These are phyloP conservation scores for Nidula niveotomentosa DNA, from an alignment of 1,284 basidiomycete species.

Conservation along the genomic window DNA sequence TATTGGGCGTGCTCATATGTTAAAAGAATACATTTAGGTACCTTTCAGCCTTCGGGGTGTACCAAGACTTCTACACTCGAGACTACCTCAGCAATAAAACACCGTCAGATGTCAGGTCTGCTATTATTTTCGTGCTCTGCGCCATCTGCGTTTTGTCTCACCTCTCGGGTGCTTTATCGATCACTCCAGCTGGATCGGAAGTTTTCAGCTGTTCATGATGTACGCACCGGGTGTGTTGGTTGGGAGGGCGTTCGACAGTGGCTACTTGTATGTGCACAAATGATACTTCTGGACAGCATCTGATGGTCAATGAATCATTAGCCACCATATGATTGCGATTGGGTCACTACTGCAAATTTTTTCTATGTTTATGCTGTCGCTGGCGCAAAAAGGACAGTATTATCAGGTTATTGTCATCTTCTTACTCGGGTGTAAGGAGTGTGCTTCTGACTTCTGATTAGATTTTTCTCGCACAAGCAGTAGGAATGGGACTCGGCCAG, in stretches of 20 bases:
- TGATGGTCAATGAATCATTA: conserved; percentile 11
- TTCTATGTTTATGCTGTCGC: conserved; percentile 41
- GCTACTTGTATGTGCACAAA: conserved; percentile 37
- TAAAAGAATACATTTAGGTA: conserved; percentile 20
- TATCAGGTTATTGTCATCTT: conserved; percentile 31
- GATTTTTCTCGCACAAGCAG: conserved; percentile 50
- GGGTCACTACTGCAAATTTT: conserved; percentile 35
- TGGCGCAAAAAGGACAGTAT: conserved; percentile 31
- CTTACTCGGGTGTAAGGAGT: not conserved
- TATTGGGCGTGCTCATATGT: not conserved
- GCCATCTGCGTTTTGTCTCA: not conserved
- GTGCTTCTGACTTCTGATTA: conserved; percentile 13
- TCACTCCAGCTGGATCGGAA: conserved; percentile 41
- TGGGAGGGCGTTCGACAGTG: conserved; percentile 40
- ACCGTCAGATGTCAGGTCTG: conserved; percentile 46
- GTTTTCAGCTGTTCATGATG: conserved; percentile 41
- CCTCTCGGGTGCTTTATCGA: not conserved
- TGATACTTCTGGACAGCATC: conserved; percentile 1
- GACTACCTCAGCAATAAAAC: conserved; percentile 37
- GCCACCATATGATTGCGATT: conserved; percentile 33
- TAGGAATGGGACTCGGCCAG: conserved; percentile 52
- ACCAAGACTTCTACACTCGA: conserved; percentile 49
- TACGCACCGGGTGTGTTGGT: conserved; percentile 38
- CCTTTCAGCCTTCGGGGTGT: conserved; percentile 38
- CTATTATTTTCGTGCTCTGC: not conserved